Conservation (phyloP, 495 filamentous ascomycete genomes). For the Oleoguttula mirabilis region DNA sequence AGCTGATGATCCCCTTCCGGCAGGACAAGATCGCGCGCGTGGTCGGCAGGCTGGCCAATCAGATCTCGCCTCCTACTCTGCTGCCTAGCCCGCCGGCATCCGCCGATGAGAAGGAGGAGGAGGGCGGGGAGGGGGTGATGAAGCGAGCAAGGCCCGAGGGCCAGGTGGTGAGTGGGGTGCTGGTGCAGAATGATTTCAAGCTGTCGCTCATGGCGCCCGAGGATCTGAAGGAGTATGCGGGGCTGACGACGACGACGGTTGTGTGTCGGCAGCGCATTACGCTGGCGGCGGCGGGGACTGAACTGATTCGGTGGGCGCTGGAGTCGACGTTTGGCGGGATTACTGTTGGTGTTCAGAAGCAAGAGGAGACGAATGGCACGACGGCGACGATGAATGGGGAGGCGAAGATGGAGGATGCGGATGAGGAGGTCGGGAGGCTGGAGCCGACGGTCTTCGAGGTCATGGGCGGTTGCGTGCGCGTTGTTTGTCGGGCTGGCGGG, state of each 20-base stretch:
- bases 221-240: constrained; percentile 88
- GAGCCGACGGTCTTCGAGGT: constrained; percentile 53
- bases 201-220: constrained; percentile 92
- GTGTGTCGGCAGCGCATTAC: constrained; percentile 79
- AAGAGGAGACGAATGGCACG: constrained; percentile 22
- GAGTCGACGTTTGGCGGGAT: constrained; percentile 87
- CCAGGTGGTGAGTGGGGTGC: constrained; percentile 67
- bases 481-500: constrained; percentile 49
- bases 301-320: constrained; percentile 84
- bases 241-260: constrained; percentile 84
- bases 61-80: constrained; percentile 52
- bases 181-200: constrained; percentile 96
- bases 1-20: constrained; percentile 87
- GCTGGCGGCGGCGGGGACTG: constrained; percentile 75
- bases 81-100: constrained; percentile 13
- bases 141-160: constrained; percentile 35
- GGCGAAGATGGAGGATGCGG: constrained; percentile 41
- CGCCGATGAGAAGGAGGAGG: constrained; percentile 8
- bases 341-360: constrained; percentile 46
- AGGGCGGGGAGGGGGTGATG: constrained; percentile 30
- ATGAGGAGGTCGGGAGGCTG: constrained; percentile 48
- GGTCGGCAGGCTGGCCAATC: constrained; percentile 73
- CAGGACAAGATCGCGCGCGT: constrained; percentile 95
- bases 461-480: constrained; percentile 49
- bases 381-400: constrained; percentile 25